Evolutionary conservation across 805 yeast genomes (phyloP), one percentile per base, ranked within the genome.

Genomic region (Schwanniomyces vanrijiae): DNA sequence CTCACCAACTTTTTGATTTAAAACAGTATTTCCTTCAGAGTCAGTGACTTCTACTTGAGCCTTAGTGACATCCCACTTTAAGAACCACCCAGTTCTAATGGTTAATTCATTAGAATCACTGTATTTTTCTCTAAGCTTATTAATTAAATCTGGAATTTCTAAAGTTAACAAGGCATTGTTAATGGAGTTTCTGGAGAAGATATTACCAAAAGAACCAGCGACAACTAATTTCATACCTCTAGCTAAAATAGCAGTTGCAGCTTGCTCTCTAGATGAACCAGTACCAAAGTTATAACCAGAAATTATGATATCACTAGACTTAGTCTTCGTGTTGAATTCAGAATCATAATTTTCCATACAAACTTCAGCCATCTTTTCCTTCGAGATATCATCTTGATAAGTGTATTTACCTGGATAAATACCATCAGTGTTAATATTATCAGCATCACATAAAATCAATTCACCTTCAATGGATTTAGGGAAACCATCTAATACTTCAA

Each of bases 371-470:
- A 94, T 94, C 65, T 86, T 89, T 58, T 89, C 96, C 60, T 87
- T 80, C 37, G 97, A 81, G 40, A 94, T 94, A 64, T 94, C 98
- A 67, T 94, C 99, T 73, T 94, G 98, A 71, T 94, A 94, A 8
- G 99, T 94, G 76, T 94, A 94, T 66, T 94, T 94, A 55, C 99
- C 99, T 19, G 99, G 99, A 65, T 94, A 94, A 49, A 94, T 94
- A 61, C 98, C 99, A 66, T 94, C 99, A 19, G 99, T 94, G 73
- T 94, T 94, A 69, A 94, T 84, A 64, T 87, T 88, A 69, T 94
- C 99, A 40, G 97, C 97, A 62, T 94, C 96, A 78, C 99, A 94
- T 21, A 94, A 76, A 16, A 94, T 89, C 48, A 94, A 76, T 68
- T 94, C 99, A 44, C 99, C 99, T 51, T 82, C 82, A 47, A 94